phyloP scores from a whole-genome alignment of 352 stramenopile species.

The Pythium rhizo-oryzae region DNA sequence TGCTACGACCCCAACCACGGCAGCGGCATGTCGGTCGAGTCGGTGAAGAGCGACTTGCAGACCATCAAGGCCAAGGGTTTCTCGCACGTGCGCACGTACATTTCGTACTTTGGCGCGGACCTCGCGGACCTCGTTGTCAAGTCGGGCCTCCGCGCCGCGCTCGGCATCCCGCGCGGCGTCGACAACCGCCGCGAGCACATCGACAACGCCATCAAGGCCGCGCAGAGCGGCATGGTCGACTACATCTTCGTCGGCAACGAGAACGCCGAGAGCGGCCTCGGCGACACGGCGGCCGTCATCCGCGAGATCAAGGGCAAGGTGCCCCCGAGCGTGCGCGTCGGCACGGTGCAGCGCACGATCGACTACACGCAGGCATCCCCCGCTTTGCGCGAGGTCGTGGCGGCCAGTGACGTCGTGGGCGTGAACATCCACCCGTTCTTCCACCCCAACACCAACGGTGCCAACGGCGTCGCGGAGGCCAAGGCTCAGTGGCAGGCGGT shows the following conservation, averaged over 20 bases:
- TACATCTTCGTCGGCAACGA: conserved; percentile 76
- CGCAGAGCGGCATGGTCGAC: conserved; percentile 43
- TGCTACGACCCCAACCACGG: conserved; percentile 77
- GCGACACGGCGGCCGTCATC: conserved; percentile 53
- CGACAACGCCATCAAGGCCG: conserved; percentile 40
- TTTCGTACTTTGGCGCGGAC: conserved; percentile 55
- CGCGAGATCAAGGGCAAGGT: conserved; percentile 50
- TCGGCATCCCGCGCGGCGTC: conserved; percentile 52
- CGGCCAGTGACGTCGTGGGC: conserved; percentile 56
- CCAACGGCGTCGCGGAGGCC: conserved; percentile 47
- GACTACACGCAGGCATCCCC: conserved; percentile 45
- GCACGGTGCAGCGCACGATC: conserved; percentile 69
- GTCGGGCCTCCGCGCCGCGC: conserved; percentile 47
- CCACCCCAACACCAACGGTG: conserved; percentile 33
- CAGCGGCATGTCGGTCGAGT: too few species aligned
- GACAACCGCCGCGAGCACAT: conserved; percentile 52
- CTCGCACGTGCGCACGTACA: conserved; percentile 70
- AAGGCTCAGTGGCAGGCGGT: conserved; percentile 47
- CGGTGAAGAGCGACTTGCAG: conserved; percentile 47
- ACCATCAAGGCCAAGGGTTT: conserved; percentile 57
- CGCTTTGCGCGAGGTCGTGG: conserved; percentile 50
- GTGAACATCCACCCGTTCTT: conserved; percentile 81
- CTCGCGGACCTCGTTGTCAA: conserved; percentile 54
- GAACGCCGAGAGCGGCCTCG: conserved; percentile 43
- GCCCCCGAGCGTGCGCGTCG: conserved; percentile 47